Base-by-base conservation (phyloP, 129 eudicot species). In the Heracleum sosnowskyi region DNA sequence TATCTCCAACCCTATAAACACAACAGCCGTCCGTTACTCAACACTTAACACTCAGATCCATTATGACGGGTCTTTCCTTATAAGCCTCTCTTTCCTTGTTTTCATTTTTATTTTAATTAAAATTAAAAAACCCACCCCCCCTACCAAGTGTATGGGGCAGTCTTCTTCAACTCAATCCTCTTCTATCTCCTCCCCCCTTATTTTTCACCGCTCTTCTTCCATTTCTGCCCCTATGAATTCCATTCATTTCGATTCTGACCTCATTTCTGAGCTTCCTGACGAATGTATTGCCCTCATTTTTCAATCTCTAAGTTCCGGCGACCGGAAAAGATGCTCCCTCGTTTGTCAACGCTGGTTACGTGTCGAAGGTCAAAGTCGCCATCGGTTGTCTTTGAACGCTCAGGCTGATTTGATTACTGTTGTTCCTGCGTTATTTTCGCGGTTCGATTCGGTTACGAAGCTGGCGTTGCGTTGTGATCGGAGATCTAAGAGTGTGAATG, bases 321-420 rank as follows among this genome's bases (percentile, higher is more conserved):
- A 84, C 75, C 81, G 90, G 79, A 84, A 84, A 18, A 66, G 79
- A 24, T 79, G 84, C 49, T 82, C 90, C 5, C 79, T 82, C 7
- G 90, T 84, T 5, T 84, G 74, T 40, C 80, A 75, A 40, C 60
- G 88, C 8, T 84, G 87, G 90, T 78, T 87, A 6, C 44, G 53
- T 0, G 84, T 87, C 69, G 90, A 87, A 57, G 90, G 90, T 2
- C 86, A 87, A 47, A 81, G 86, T 47, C 87, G 90, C 28, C 90
- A 84, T 78, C 90, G 90, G 5, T 46, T 87, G 0, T 73, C 90
- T 1, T 74, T 87, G 44, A 80, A 82, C 79, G 88, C 90, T 10
- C 82, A 82, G 64, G 81, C 86, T 0, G 81, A 84, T 12, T 76
- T 84, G 4, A 35, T 51, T 1, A 4, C 63, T 0, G 40, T 73